phyloP scores from a whole-genome alignment of 768 basidiomycete species.

The Rhizopogon roseolus region DNA sequence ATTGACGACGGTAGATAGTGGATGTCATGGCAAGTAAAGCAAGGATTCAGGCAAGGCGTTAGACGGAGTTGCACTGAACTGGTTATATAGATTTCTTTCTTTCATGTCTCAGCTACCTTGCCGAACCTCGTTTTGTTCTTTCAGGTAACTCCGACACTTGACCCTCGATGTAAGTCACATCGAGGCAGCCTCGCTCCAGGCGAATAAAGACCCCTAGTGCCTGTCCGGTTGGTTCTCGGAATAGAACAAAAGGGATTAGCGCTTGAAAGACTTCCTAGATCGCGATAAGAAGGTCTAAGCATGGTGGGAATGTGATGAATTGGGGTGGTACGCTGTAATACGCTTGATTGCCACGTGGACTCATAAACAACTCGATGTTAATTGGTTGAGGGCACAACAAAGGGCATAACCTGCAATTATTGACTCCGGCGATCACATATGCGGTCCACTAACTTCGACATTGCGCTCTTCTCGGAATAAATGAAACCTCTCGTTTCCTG shows the following conservation, averaged over 20 bases:
- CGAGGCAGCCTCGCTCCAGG: constrained; percentile 31
- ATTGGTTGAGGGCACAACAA: background rate
- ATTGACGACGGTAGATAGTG: constrained; percentile 29
- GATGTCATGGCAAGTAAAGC: constrained; percentile 19
- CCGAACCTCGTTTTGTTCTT: constrained; percentile 38
- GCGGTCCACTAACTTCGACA: background rate
- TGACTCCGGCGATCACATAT: background rate
- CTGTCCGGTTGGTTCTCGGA: constrained; percentile 14
- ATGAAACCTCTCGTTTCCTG: background rate
- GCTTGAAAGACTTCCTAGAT: background rate
- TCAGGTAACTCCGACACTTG: constrained; percentile 32
- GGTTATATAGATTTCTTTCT: constrained; percentile 33
- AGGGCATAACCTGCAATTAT: background rate
- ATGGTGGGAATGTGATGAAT: constrained; percentile 26
- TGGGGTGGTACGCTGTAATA: constrained; percentile 11
- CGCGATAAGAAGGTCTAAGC: constrained; percentile 5
- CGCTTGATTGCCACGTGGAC: constrained; percentile 12
- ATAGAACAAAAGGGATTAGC: constrained; percentile 7
- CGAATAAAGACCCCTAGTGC: constrained; percentile 9
- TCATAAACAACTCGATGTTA: background rate
- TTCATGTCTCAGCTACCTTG: constrained; percentile 34
- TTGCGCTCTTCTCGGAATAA: background rate
- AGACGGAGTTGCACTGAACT: background rate
- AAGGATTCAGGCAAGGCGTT: background rate
- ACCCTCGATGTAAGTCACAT: constrained; percentile 31